These are phyloP conservation scores for Crassisporium funariophilum DNA, from an alignment of 768 basidiomycete species.

Conservation along the genomic window DNA sequence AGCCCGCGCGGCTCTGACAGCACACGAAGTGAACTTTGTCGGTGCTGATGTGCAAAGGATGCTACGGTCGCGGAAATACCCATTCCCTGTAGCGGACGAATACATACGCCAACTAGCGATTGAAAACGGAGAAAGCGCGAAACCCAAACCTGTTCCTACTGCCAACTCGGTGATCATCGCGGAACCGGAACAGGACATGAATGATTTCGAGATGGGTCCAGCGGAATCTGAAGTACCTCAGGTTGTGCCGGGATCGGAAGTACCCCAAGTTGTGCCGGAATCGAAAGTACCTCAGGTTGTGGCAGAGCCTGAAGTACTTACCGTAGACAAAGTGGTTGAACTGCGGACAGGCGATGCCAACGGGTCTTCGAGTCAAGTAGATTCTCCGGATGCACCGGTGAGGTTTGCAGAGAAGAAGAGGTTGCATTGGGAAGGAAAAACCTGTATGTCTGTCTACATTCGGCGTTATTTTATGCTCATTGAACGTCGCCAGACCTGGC, in stretches of 20 bases:
- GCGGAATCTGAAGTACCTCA: conserved; percentile 9
- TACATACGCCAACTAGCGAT: conserved; percentile 59
- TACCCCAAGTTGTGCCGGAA: background rate
- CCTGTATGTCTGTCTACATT: conserved; percentile 55
- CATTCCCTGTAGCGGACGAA: conserved; percentile 59
- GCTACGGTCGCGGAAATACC: conserved; percentile 74
- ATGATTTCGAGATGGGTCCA: conserved; percentile 22
- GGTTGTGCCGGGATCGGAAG: background rate
- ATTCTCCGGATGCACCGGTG: conserved; percentile 68
- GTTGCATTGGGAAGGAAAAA: conserved; percentile 83
- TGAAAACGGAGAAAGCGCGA: conserved; percentile 30
- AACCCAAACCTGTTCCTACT: conserved; percentile 22
- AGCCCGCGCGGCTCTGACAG: conserved; percentile 43
- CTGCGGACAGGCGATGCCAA: conserved; percentile 37
- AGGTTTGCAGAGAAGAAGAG: conserved; percentile 85
- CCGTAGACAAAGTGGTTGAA: conserved; percentile 27
- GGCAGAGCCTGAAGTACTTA: conserved; percentile 1
- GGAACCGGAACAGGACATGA: conserved; percentile 43
- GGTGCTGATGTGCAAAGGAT: conserved; percentile 57
- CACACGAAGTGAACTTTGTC: conserved; percentile 72
- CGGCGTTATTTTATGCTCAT: background rate
- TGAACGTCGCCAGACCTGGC: conserved; percentile 34
- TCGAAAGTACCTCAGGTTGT: background rate
- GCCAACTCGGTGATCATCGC: conserved; percentile 31
- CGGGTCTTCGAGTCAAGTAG: conserved; percentile 36